Evolutionary conservation across 202 grass and related monocot genomes (phyloP).

Genomic region (Saccharum hybrid): DNA sequence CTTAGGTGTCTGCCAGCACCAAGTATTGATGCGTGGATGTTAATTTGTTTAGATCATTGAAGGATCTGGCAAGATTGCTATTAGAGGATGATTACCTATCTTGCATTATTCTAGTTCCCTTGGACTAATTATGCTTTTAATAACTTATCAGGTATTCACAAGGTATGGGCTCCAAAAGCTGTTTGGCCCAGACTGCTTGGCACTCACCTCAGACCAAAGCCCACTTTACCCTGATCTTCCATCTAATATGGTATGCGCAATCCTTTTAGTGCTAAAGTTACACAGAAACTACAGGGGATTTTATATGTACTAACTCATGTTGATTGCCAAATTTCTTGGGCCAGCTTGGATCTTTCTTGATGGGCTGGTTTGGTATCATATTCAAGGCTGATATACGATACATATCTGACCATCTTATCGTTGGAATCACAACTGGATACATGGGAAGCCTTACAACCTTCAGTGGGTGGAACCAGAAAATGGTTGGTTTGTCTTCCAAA

Average conservation of each 20-base stretch:
- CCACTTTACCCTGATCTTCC: constrained; percentile 89
- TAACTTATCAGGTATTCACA: constrained; percentile 77
- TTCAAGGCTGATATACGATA: constrained; percentile 81
- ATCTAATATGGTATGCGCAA: constrained; percentile 79
- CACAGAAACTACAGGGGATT: not conserved
- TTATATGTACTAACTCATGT: constrained; percentile 14
- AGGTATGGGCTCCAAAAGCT: constrained; percentile 85
- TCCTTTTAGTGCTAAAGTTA: constrained; percentile 32
- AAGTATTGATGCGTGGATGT: constrained; percentile 1
- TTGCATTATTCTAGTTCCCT: constrained; percentile 7
- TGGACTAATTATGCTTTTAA: constrained; percentile 25
- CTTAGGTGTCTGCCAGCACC: constrained; percentile 1
- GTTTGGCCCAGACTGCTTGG: constrained; percentile 74
- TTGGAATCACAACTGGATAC: constrained; percentile 83
- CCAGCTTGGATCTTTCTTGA: constrained; percentile 94
- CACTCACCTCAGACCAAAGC: constrained; percentile 74
- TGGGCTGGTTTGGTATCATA: constrained; percentile 96
- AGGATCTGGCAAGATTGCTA: not conserved
- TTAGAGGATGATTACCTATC: not conserved
- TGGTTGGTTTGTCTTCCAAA: constrained; percentile 80
- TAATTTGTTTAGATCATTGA: not conserved
- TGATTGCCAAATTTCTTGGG: constrained; percentile 41
- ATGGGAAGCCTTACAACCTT: constrained; percentile 96
- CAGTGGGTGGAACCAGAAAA: constrained; percentile 97
- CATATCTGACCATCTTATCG: constrained; percentile 78